These are phyloP conservation scores for Nasturtium officinale DNA, from an alignment of 345 rosid species.

Conservation along the genomic window DNA sequence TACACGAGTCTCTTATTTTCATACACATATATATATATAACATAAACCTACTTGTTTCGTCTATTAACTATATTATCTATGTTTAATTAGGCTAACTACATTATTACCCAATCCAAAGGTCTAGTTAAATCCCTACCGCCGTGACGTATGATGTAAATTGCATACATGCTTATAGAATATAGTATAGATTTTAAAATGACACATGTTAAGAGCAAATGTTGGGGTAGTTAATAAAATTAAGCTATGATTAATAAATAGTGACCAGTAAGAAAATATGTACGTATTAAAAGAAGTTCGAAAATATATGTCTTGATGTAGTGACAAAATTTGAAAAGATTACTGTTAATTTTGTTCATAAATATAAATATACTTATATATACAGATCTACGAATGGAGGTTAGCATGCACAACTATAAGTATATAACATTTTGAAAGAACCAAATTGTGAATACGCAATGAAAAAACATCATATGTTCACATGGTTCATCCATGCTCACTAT, in stretches of 20 bases:
- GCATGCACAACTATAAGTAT: not conserved
- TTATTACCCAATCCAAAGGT: not conserved
- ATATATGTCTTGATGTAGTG: not conserved
- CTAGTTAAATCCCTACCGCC: conserved; percentile 7
- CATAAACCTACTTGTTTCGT: not conserved
- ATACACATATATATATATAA: not conserved
- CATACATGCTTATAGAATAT: not conserved
- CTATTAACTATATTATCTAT: not conserved
- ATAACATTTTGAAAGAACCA: not conserved
- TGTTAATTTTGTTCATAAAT: not conserved
- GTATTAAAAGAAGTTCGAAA: not conserved
- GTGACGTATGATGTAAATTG: not conserved
- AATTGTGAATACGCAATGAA: not conserved
- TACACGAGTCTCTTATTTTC: conserved; percentile 1
- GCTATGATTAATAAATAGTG: too few relatives aligned
- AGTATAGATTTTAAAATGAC: not conserved
- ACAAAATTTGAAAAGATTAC: not conserved
- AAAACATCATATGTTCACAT: not conserved
- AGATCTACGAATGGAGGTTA: not conserved
- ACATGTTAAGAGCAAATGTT: not conserved
- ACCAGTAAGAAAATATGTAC: not conserved
- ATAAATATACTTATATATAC: not conserved
- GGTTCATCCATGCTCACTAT: conserved; percentile 2
- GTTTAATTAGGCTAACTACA: conserved; percentile 12
- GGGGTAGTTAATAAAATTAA: not conserved